Evolutionary conservation across 345 rosid genomes (phyloP), one percentile per base, ranked within the genome.

Genomic region (Cardiospermum halicacabum): DNA sequence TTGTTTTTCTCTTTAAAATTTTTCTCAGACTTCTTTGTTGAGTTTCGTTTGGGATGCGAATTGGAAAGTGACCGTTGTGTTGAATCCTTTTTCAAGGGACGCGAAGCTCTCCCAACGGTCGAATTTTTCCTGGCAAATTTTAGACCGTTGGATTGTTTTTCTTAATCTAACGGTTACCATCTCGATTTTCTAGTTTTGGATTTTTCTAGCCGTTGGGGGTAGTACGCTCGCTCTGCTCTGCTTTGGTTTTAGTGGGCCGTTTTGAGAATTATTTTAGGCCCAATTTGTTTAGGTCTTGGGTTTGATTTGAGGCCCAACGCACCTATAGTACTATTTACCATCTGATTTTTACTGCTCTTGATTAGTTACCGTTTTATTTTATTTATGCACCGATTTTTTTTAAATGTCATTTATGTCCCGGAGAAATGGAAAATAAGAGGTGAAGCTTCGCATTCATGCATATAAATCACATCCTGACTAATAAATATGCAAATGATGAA

Each of bases 201-300:
- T 62, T 71, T 71, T 80, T 71, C 53, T 80, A 74, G 84, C 83
- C 83, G 83, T 80, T 80, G 26, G 42, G 0, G n/a, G 66, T 31
- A 53, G 40, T n/a, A 62, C 19, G 43, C 28, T 25, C 15, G 13
- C 5, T 18, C 22, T 12, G 18, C 11, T 5, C 28, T 28, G 2
- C 10, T 4, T 22, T 54, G 18, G 30, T 18, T 0, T 2, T 32
- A 11, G 22, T 19, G 16, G 64, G 36, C 64, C 15, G 21, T 13
- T 40, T 13, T 16, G 18, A n/a, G 18, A n/a, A 43, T 16, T n/a
- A n/a, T n/a, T n/a, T 3, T 8, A 45, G 19, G 51, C 51, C 51
- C 51, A 47, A 7, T 16, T 12, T 3, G 19, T n/a, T 47, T 9
- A 3, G n/a, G 22, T 18, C 18, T 18, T 47, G 21, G 50, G 50